phyloP scores from a whole-genome alignment of 345 rosid genomes.

The Eucalyptus curtisii region DNA sequence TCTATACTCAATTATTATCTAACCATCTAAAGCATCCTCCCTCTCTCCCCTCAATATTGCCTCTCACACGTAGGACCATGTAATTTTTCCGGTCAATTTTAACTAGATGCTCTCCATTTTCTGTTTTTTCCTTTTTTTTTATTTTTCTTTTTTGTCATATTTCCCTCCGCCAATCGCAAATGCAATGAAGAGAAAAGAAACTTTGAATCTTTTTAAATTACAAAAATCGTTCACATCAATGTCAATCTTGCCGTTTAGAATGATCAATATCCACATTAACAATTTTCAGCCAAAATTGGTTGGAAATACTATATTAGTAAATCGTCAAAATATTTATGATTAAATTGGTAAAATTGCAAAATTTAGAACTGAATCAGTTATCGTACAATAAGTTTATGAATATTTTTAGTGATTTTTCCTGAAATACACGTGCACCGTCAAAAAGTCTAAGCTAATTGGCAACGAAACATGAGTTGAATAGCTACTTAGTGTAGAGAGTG shows the following conservation, averaged over 20 bases:
- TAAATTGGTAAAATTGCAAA: accelerated
- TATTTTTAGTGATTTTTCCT: not conserved
- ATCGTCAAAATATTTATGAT: accelerated
- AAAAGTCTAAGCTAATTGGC: not conserved
- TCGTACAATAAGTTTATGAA: accelerated
- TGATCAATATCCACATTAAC: accelerated
- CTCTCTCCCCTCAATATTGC: not conserved
- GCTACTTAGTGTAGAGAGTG: not conserved
- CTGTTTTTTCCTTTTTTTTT: not conserved
- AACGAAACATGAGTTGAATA: not conserved
- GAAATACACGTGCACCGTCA: accelerated
- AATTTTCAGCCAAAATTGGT: accelerated
- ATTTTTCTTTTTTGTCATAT: not conserved
- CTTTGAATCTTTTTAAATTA: not conserved
- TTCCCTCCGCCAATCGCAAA: accelerated
- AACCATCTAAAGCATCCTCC: not conserved
- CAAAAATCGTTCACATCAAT: not conserved
- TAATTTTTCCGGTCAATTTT: not conserved
- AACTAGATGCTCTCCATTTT: not conserved
- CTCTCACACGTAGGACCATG: not conserved
- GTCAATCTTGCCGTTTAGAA: accelerated
- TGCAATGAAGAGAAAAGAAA: not conserved
- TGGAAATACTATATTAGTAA: not conserved
- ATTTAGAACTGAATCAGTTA: accelerated
- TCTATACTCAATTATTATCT: not conserved